Conservation (phyloP, 768 basidiomycete genomes). For the Mycena latifolia region DNA sequence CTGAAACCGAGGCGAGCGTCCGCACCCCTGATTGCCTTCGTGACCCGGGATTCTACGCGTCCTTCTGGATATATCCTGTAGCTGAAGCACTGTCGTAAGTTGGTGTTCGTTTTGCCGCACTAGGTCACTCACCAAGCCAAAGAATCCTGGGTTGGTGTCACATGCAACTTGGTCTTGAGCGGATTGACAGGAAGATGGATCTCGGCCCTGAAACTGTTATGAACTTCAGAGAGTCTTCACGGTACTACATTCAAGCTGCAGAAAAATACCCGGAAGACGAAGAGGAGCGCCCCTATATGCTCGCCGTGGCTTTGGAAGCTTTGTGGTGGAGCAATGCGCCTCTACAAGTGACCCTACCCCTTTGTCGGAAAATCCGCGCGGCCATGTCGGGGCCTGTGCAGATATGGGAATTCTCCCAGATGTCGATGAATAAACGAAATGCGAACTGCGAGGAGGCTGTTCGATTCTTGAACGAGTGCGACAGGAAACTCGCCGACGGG, state of each 20-base stretch:
- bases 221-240: constrained; percentile 11
- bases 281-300: constrained; percentile 19
- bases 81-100: constrained; percentile 53
- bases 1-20: constrained; percentile 46
- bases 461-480: constrained; percentile 14
- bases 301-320: constrained; percentile 49
- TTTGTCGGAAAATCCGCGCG: constrained; percentile 19
- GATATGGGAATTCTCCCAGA: constrained; percentile 25
- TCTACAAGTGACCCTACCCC: constrained; percentile 19
- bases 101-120: not conserved
- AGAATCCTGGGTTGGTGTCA: constrained; percentile 17
- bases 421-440: constrained; percentile 8
- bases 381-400: not conserved
- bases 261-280: constrained; percentile 33
- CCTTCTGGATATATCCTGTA: constrained; percentile 53
- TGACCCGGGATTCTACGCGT: constrained; percentile 45
- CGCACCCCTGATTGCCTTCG: constrained; percentile 18
- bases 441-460: constrained; percentile 14
- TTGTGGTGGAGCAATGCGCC: constrained; percentile 38
- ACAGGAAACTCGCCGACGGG: constrained; percentile 18
- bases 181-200: not conserved
- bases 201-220: not conserved
- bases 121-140: not conserved
- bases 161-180: constrained; percentile 27
- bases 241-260: constrained; percentile 29